Conservation (phyloP, 805 yeast species). For the Myxozyma vanderwaltii region DNA sequence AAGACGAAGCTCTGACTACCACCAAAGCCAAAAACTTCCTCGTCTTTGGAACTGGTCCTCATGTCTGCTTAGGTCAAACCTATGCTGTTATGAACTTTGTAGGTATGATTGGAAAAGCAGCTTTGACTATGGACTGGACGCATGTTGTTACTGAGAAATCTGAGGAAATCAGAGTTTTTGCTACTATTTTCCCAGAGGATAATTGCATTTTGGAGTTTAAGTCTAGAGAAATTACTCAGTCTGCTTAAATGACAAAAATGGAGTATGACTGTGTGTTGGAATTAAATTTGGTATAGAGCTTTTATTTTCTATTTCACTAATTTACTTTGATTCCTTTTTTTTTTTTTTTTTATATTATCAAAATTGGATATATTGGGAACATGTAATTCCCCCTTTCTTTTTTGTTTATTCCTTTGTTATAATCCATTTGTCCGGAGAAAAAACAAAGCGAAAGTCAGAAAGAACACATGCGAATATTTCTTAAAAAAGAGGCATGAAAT, state of each 20-base stretch:
- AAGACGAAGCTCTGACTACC: slow-evolving; percentile 65
- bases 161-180: slow-evolving; percentile 93
- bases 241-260: slow-evolving; percentile 5
- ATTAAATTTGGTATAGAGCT: background rate
- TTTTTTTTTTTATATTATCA: background rate
- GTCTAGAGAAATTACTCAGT: slow-evolving; percentile 17
- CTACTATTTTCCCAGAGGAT: slow-evolving; percentile 97
- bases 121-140: slow-evolving; percentile 73
- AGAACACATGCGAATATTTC: too few species aligned
- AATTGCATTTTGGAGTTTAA: slow-evolving; percentile 79
- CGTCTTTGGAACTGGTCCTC: slow-evolving; percentile 97
- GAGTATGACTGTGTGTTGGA: background rate
- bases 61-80: slow-evolving; percentile 91
- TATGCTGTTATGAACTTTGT: slow-evolving; percentile 90
- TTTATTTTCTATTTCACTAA: background rate
- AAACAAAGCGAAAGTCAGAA: too few species aligned
- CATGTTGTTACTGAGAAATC: slow-evolving; percentile 82
- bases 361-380: background rate
- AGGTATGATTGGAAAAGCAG: slow-evolving; percentile 87
- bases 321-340: background rate
- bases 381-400: background rate
- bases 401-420: too few species aligned
- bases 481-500: too few species aligned
- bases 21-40: slow-evolving; percentile 78
- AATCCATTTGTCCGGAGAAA: too few species aligned